These are phyloP conservation scores for Neospora caninum DNA, from an alignment of 169 alveolate species.

Conservation along the genomic window DNA sequence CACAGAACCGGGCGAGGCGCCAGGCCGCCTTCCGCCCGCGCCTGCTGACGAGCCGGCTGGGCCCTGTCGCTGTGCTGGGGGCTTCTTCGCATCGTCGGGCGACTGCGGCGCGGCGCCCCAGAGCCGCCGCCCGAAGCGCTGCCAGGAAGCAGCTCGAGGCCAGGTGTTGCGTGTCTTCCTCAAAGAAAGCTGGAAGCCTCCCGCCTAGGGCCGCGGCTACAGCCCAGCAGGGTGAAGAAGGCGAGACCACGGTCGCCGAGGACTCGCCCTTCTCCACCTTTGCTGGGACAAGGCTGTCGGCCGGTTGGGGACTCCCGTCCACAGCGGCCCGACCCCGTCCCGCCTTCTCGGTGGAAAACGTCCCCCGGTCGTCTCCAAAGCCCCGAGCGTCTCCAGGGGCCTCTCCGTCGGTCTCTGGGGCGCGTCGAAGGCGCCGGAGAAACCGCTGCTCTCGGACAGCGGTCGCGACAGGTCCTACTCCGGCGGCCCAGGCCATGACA, in stretches of 20 bases:
- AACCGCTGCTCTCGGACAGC: constrained; percentile 48
- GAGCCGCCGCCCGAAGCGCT: constrained; percentile 36
- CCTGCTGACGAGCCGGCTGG: neutral
- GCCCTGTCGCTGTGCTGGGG: neutral
- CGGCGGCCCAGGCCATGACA: constrained; percentile 31
- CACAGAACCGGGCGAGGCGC: constrained; percentile 20
- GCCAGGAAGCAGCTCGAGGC: neutral
- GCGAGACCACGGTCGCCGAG: neutral
- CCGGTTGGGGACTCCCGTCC: neutral
- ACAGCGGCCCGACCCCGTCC: too few species aligned
- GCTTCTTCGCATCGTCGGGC: neutral
- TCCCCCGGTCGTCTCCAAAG: neutral
- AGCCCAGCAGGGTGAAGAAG: neutral
- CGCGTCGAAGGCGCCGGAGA: constrained; percentile 45
- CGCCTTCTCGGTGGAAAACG: too few species aligned
- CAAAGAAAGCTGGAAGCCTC: neutral
- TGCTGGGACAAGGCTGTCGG: neutral
- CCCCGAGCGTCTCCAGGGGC: neutral
- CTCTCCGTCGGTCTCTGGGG: neutral
- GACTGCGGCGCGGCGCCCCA: neutral
- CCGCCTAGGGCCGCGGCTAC: neutral
- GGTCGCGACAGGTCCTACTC: constrained; percentile 45
- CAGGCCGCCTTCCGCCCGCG: constrained; percentile 19
- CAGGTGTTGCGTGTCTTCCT: neutral
- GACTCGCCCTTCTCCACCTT: neutral